These are phyloP conservation scores for Smittium mucronatum DNA, from an alignment of 371 early-diverging fungal genomes.

Conservation along the genomic window DNA sequence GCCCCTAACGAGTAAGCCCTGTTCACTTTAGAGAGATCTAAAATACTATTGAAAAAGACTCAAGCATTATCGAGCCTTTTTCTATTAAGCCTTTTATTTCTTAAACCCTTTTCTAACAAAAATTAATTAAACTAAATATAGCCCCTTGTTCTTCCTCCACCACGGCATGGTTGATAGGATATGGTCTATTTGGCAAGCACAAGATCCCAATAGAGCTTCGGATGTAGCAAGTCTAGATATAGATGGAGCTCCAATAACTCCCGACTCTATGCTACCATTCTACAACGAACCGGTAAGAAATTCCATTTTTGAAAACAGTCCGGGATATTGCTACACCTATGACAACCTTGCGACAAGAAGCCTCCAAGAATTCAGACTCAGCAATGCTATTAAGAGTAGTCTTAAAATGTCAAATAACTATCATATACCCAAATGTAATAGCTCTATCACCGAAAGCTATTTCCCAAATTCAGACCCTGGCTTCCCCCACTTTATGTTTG, in stretches of 20 bases:
- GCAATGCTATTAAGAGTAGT: neutral
- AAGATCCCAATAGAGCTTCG: constrained; percentile 4
- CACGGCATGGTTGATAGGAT: constrained; percentile 40
- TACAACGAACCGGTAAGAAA: constrained; percentile 28
- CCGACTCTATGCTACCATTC: constrained; percentile 26
- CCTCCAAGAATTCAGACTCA: neutral
- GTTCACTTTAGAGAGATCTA: too few relatives aligned
- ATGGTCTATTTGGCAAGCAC: constrained; percentile 35
- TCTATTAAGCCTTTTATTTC: too few relatives aligned
- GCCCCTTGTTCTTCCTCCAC: constrained; percentile 37
- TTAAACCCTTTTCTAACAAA: too few relatives aligned
- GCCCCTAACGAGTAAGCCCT: constrained; percentile 29
- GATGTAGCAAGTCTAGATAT: constrained; percentile 20
- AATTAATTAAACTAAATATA: neutral
- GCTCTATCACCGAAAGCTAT: neutral
- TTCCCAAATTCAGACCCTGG: neutral
- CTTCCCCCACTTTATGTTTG: neutral
- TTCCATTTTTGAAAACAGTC: constrained; percentile 18
- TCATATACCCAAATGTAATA: neutral
- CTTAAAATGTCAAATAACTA: neutral
- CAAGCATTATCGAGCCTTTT: too few relatives aligned
- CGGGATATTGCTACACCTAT: constrained; percentile 32
- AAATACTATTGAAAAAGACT: too few relatives aligned
- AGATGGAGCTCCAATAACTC: constrained; percentile 15
- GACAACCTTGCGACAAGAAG: constrained; percentile 12